Evolutionary conservation across 202 grass and related monocot genomes (phyloP).

Genomic region (Sporobolus alterniflorus): DNA sequence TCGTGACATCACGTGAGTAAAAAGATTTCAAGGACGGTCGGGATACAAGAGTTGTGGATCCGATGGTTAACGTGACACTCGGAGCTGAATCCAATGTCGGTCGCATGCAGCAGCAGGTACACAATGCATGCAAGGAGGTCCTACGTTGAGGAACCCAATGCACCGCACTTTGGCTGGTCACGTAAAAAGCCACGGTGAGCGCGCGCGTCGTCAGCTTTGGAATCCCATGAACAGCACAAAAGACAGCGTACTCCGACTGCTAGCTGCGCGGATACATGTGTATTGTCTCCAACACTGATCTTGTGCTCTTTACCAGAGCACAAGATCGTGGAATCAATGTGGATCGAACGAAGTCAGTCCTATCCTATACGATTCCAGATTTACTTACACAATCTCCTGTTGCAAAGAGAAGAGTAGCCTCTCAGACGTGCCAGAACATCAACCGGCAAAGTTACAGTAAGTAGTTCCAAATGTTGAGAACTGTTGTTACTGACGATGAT

Average conservation of each 20-base stretch:
- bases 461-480: background rate
- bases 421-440: no score
- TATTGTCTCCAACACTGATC: background rate
- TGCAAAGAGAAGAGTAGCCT: background rate
- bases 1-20: background rate
- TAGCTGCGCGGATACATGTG: constrained; percentile 21
- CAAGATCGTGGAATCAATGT: no score
- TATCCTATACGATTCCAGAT: background rate
- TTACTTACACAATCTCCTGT: background rate
- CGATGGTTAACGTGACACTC: background rate
- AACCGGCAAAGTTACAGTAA: background rate
- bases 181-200: background rate
- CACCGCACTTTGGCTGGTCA: constrained; percentile 37
- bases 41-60: background rate
- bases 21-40: background rate
- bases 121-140: constrained; percentile 26
- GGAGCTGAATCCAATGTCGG: constrained; percentile 13
- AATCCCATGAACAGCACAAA: constrained; percentile 61
- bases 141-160: constrained; percentile 33
- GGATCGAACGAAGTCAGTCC: background rate
- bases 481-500: no score
- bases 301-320: background rate
- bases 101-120: background rate
- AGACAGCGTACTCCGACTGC: background rate
- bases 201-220: constrained; percentile 29